Evolutionary conservation across 306 rosid genomes (phyloP).

Genomic region (Acacia acuminata): DNA sequence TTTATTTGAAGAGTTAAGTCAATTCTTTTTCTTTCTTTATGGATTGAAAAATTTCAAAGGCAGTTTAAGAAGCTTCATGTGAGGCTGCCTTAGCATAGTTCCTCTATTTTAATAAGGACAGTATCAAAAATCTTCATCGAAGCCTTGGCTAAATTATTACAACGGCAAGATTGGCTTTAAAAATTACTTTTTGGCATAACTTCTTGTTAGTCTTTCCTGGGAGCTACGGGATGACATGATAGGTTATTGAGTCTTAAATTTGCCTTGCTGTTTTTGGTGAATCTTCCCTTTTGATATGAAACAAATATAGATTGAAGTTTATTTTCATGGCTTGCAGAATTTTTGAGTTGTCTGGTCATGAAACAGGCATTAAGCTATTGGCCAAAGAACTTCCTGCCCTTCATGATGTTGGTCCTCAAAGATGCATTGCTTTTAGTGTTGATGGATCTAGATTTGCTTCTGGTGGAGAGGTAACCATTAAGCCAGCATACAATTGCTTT

Average conservation of each 20-base stretch:
- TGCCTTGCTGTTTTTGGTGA: conserved; percentile 10
- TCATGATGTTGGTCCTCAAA: conserved; percentile 64
- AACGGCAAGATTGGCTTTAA: neutral
- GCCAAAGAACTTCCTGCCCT: conserved; percentile 60
- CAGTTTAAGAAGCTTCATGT: neutral
- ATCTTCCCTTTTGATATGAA: neutral
- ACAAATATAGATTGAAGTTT: conserved; percentile 13
- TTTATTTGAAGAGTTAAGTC: neutral
- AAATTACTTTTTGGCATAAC: neutral
- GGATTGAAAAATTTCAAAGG: neutral
- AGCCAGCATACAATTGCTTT: conserved; percentile 21
- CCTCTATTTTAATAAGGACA: conserved; percentile 13
- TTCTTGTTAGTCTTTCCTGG: conserved; percentile 11
- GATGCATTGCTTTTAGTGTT: conserved; percentile 75
- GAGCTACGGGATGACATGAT: conserved; percentile 8
- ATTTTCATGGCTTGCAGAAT: conserved; percentile 47
- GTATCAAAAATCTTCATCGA: neutral
- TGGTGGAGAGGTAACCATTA: conserved; percentile 74
- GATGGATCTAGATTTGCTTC: conserved; percentile 94
- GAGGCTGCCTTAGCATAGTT: neutral
- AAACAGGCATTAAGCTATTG: conserved; percentile 62
- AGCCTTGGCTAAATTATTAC: neutral
- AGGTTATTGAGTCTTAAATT: conserved; percentile 11
- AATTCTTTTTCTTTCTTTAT: neutral
- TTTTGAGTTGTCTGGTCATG: conserved; percentile 63